Evolutionary conservation across 2,329 filamentous ascomycete species (phyloP), one percentile per base, ranked within the genome.

Genomic region (Aspergillus proliferans): DNA sequence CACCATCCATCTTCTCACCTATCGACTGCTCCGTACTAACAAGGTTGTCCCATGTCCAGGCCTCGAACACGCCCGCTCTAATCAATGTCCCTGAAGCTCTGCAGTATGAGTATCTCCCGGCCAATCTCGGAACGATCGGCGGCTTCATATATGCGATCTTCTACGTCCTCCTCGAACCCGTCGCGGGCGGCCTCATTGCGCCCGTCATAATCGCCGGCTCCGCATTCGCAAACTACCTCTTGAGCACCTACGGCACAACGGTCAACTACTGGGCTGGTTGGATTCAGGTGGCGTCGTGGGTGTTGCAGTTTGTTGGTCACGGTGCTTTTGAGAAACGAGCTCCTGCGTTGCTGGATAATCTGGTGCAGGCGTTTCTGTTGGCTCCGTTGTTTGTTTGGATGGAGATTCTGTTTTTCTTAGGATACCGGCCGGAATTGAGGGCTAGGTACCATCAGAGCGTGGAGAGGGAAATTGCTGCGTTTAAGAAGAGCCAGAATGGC

Each of bases 381-480:
- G 93, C 93, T 0, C 93, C 93, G 7, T 86, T 98, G 63, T 98
- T 97, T 61, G 92, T 97, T 50, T 98, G 93, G 88, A 86, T 98
- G 60, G 91, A 97, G 74, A 73, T 94, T 21, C 78, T 98, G 22
- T 98, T 98, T 76, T 83, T 79, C 62, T 81, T 94, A 45, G 93
- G 93, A 44, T 98, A 97, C 71, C 82, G 93, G 51, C 87, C 85
- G 1, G 90, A 95, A 68, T 76, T 98, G 58, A 89, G 92, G 73
- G 79, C 80, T 52, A 83, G 92, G 45, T 82, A 97, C 41, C 83
- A 92, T 53, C 83, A 84, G 66, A 83, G 80, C 34, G 88, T 96
- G 3, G 72, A 84, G 64, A 76, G 81, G 58, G 88, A 95, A 66
- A 79, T 96, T 56, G 78, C 81, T 58, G 93, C 89, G 70, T 85